These are phyloP conservation scores for Myxozyma nipponensis DNA, from an alignment of 805 yeast genomes.

Conservation along the genomic window DNA sequence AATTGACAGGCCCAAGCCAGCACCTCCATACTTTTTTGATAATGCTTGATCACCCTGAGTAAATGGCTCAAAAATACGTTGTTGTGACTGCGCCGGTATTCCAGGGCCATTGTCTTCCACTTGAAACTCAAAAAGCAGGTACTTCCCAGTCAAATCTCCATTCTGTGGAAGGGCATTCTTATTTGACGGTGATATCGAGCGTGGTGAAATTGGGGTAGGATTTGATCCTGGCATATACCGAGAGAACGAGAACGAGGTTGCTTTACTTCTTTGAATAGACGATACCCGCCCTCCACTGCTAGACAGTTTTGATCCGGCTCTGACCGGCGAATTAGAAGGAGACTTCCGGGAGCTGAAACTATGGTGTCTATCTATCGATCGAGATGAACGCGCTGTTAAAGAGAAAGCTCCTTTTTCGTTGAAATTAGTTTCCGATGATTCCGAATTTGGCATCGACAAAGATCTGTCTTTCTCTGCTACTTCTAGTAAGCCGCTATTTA, in stretches of 20 bases:
- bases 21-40: constrained; percentile 90
- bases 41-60: constrained; percentile 95
- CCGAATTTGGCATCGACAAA: background rate
- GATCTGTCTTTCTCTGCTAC: background rate
- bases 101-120: constrained; percentile 95
- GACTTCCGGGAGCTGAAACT: background rate
- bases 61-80: constrained; percentile 89
- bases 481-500: background rate
- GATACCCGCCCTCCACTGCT: background rate
- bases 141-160: constrained; percentile 37
- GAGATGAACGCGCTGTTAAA: background rate
- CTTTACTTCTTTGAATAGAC: constrained; percentile 4
- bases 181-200: background rate
- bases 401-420: background rate
- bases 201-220: background rate
- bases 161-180: background rate
- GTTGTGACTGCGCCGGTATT: constrained; percentile 74
- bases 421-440: background rate
- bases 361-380: background rate
- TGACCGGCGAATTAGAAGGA: background rate
- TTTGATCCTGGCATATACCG: constrained; percentile 1
- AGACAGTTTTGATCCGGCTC: background rate
- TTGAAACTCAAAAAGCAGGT: constrained; percentile 63
- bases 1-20: constrained; percentile 86
- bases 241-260: constrained; percentile 5